Conservation (phyloP, 495 filamentous ascomycete species). For the Talaromyces trachyspermus region DNA sequence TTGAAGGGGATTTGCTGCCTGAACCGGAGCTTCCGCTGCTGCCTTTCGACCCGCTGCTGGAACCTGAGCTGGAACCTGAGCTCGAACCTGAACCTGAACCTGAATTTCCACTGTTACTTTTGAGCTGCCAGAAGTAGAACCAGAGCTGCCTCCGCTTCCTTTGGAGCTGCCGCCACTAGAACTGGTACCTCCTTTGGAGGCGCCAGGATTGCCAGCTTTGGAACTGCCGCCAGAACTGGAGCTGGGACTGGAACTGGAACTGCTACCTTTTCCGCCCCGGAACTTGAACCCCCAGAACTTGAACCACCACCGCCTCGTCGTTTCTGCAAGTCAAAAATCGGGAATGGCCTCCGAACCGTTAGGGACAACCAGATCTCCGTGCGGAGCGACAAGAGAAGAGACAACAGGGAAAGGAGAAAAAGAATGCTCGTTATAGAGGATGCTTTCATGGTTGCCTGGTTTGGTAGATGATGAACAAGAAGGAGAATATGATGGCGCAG, state of each 20-base stretch:
- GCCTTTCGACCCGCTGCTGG: conserved; percentile 15
- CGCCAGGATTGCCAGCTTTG: conserved; percentile 15
- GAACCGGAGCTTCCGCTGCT: conserved; percentile 16
- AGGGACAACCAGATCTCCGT: conserved; percentile 15
- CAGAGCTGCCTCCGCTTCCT: conserved; percentile 18
- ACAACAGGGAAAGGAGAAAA: conserved; percentile 25
- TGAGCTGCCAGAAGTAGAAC: conserved; percentile 15
- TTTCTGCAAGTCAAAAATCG: conserved; percentile 34
- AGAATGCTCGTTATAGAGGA: conserved; percentile 18
- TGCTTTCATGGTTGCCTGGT: conserved; percentile 24
- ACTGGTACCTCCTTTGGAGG: conserved; percentile 15
- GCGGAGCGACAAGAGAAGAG: conserved; percentile 21
- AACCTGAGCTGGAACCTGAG: conserved; percentile 15
- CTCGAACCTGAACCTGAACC: conserved; percentile 15
- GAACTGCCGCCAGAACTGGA: conserved; percentile 19
- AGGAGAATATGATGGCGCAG: not conserved
- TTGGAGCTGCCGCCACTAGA: conserved; percentile 15
- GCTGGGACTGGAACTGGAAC: conserved; percentile 17
- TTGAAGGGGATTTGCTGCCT: conserved; percentile 1
- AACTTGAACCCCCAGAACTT: conserved; percentile 13
- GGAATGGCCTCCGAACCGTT: conserved; percentile 7
- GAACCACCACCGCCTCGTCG: conserved; percentile 39
- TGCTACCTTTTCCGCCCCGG: conserved; percentile 16
- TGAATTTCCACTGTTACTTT: conserved; percentile 15
- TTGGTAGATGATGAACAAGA: not conserved